These are phyloP conservation scores for Penium margaritaceum DNA, from an alignment of 139 green algal genomes.

Conservation along the genomic window DNA sequence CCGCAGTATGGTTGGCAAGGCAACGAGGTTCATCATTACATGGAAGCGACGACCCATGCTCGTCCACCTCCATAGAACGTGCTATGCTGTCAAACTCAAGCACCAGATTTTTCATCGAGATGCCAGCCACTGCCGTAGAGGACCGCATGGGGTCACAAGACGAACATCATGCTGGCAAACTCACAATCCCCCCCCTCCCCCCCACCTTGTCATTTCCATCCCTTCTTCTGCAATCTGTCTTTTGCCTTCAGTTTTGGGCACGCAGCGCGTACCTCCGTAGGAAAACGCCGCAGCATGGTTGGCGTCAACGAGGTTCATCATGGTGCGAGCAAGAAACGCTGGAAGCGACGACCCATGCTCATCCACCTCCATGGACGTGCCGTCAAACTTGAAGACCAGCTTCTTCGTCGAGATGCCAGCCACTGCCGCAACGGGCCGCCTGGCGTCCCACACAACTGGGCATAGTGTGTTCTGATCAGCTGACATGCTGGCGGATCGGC, in stretches of 20 bases:
- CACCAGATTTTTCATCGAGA: slow-evolving; percentile 21
- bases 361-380: slow-evolving; percentile 16
- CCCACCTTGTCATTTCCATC: no score
- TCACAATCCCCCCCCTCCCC: no score
- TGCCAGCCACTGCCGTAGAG: background rate
- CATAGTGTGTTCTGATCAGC: no score
- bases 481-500: no score
- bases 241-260: no score
- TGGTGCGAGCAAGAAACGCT: slow-evolving; percentile 4
- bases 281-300: slow-evolving; percentile 22
- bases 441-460: slow-evolving; percentile 30
- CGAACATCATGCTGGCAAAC: no score
- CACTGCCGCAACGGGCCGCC: background rate
- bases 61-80: slow-evolving; percentile 2
- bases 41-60: no score
- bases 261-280: slow-evolving; percentile 24
- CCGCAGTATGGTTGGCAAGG: no score
- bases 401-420: slow-evolving; percentile 17
- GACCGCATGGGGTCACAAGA: background rate
- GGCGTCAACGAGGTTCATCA: slow-evolving; percentile 38
- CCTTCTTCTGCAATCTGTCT: no score
- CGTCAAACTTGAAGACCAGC: slow-evolving; percentile 41
- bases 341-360: slow-evolving; percentile 3
- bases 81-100: slow-evolving; percentile 38
- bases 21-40: no score